Evolutionary conservation across 352 stramenopile genomes (phyloP), one percentile per base, ranked within the genome.

Genomic region (Pilasporangium apinafurcum): DNA sequence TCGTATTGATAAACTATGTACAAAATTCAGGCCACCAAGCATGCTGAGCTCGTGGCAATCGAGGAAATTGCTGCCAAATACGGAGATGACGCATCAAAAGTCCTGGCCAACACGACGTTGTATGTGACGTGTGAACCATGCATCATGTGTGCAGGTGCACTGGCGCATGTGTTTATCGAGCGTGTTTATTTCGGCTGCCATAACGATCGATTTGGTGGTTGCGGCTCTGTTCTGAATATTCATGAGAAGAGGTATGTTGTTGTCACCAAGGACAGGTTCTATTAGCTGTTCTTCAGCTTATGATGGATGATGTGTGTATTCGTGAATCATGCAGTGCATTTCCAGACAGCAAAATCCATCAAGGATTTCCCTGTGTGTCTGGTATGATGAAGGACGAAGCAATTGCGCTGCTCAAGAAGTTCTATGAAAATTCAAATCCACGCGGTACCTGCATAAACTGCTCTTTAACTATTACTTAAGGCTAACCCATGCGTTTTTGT

Each of bases 101-200:
- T 90, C 20, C 56, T 93, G 24, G 58, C 65, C 2, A 48, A 84
- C 22, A 82, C 69, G 35, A 77, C 62, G 37, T 59, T 93, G 27
- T 93, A 91, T 52, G 90, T 97, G 31, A 97, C 91, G 8, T 95
- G 86, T 28, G 91, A 97, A 63, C 91, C 91, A 5, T 97, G 91
- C 56, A 97, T 97, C 49, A 97, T 97, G 91, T 97, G 91, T 36
- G 89, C 91, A 3, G 70, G 67, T 22, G 90, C 89, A n/a, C 60
- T 97, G 14, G 67, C 72, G 12, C 67, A 86, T 37, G 56, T 96
- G 10, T 68, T 51, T 32, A 85, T 97, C 34, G 48, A 68, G 31
- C 53, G 48, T 6, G 87, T 95, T 36, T 80, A 86, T 28, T 97
- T 96, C 68, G 90, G 90, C 14, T 96, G 85, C 55, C 71, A 86